phyloP scores from a whole-genome alignment of 2,329 filamentous ascomycete species.

The Huntiella savannae region DNA sequence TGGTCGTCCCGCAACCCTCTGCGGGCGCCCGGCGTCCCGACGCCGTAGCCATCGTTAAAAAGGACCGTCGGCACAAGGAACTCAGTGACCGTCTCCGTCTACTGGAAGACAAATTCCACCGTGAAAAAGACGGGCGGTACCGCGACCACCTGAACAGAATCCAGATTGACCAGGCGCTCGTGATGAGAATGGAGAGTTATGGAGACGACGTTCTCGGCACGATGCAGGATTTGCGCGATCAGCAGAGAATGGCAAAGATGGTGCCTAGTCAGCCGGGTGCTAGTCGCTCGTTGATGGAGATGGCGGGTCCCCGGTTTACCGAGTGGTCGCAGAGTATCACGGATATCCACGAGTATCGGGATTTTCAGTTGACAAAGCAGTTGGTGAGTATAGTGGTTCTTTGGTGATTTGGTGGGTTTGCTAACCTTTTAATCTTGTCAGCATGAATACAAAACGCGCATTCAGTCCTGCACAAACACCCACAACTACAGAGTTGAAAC shows the following conservation, averaged over 20 bases:
- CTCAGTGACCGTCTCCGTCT: slow-evolving; percentile 61
- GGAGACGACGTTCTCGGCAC: slow-evolving; percentile 52
- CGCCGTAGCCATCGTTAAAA: slow-evolving; percentile 47
- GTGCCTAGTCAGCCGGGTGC: slow-evolving; percentile 22
- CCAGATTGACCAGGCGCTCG: slow-evolving; percentile 76
- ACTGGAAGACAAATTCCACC: slow-evolving; percentile 58
- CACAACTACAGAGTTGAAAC: slow-evolving; percentile 43
- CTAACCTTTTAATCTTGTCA: slow-evolving; percentile 16
- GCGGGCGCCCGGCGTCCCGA: slow-evolving; percentile 19
- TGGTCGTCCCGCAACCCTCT: slow-evolving; percentile 15
- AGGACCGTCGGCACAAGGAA: slow-evolving; percentile 73
- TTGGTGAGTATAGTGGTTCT: slow-evolving; percentile 40
- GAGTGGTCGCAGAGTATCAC: slow-evolving; percentile 77
- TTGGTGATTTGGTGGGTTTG: not conserved
- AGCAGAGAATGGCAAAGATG: slow-evolving; percentile 26
- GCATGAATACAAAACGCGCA: slow-evolving; percentile 45
- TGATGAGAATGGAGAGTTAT: slow-evolving; percentile 72
- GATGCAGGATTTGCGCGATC: slow-evolving; percentile 42
- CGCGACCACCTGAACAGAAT: slow-evolving; percentile 77
- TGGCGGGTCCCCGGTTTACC: slow-evolving; percentile 68
- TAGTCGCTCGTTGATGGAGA: slow-evolving; percentile 40
- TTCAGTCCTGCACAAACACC: slow-evolving; percentile 38
- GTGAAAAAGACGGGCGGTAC: slow-evolving; percentile 68
- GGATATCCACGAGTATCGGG: slow-evolving; percentile 69
- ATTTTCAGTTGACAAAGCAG: slow-evolving; percentile 63